A percentile compares a stretch with the other conserved stretches of the same genome.
Conservation (phyloP, 352 stramenopile genomes). For the Pythium aphanidermatum region DNA sequence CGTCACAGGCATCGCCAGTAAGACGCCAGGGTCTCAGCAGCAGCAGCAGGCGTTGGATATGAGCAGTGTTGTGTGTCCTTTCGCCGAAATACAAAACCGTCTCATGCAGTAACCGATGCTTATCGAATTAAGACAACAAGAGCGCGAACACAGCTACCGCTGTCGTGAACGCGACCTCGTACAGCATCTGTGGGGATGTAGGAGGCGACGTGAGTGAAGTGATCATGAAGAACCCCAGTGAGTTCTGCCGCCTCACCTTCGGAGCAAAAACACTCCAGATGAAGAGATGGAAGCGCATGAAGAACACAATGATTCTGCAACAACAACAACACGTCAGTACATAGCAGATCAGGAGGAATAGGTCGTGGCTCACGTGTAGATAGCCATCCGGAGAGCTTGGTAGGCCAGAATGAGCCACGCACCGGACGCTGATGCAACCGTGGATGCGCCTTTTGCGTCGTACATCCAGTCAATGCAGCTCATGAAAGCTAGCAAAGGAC, state of each 20-base stretch:
- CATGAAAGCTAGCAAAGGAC: slow-evolving; percentile 56
- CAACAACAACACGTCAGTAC: slow-evolving; percentile 2
- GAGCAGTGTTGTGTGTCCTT: no score
- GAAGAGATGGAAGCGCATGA: slow-evolving; percentile 89
- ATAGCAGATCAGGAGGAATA: not conserved
- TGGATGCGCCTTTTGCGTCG: not conserved
- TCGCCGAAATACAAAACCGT: not conserved
- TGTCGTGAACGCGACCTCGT: slow-evolving; percentile 54
- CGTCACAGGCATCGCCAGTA: no score
- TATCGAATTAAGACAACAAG: not conserved
- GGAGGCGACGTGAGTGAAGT: not conserved
- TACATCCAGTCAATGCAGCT: slow-evolving; percentile 38
- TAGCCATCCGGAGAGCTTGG: slow-evolving; percentile 49
- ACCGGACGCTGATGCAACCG: not conserved
- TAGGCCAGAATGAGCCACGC: slow-evolving; percentile 33
- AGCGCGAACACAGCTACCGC: slow-evolving; percentile 18
- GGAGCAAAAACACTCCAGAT: slow-evolving; percentile 90
- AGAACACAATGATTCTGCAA: slow-evolving; percentile 67
- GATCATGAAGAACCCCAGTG: not conserved
- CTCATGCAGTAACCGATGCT: not conserved
- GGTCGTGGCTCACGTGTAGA: slow-evolving; percentile 43
- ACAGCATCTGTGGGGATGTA: slow-evolving; percentile 48
- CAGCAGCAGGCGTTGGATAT: no score
- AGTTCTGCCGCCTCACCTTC: slow-evolving; percentile 44
- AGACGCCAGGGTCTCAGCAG: no score